Evolutionary conservation across 208 protist genomes (phyloP), one percentile per base, ranked within the genome.

Genomic region (Acanthamoeba triangularis): DNA sequence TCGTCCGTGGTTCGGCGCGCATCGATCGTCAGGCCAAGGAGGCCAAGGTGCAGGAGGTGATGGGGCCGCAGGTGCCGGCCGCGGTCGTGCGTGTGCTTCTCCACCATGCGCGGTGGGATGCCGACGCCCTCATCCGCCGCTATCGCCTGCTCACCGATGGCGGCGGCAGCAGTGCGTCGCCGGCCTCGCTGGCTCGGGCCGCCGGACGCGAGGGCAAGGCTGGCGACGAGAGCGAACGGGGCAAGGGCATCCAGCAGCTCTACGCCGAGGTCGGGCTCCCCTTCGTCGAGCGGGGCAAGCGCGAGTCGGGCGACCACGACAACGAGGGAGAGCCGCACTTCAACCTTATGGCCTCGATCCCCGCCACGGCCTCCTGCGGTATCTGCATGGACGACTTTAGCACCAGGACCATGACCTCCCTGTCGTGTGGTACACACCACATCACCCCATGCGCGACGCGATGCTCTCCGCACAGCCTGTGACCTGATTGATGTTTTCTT

Each of bases 321-420:
- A 14, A 78, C 33, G 69, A 78, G 16, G 69, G 47, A 7, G 69
- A 33, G 30, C 13, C n/a, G 14, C 69, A 78, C n/a, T 25, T 78
- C 11, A 33, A 23, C 14, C 69, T 78, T 33, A 61, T 88, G 41
- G 78, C n/a, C n/a, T 25, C 28, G 41, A 30, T 61, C 6, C 47
- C 47, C 7, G 18, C 44, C 28, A 59, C 0, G 78, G 52, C 52
- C 41, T 63, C 47, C 23, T 88, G 78, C 78, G 78, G 28, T 8
- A 59, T 88, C 33, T 88, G 78, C 52, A 61, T 63, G 47, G 47
- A 88, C n/a, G 52, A 88, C 28, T 61, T 88, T 28, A 88, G 10
- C 78, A 61, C 44, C 78, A 52, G 23, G 41, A 59, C 18, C 20
- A 88, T 61, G 52, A 61, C 78, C 7, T 8, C 52, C 78, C 41